phyloP scores from a whole-genome alignment of 2,329 filamentous ascomycete species.

The Myotisia sp. region DNA sequence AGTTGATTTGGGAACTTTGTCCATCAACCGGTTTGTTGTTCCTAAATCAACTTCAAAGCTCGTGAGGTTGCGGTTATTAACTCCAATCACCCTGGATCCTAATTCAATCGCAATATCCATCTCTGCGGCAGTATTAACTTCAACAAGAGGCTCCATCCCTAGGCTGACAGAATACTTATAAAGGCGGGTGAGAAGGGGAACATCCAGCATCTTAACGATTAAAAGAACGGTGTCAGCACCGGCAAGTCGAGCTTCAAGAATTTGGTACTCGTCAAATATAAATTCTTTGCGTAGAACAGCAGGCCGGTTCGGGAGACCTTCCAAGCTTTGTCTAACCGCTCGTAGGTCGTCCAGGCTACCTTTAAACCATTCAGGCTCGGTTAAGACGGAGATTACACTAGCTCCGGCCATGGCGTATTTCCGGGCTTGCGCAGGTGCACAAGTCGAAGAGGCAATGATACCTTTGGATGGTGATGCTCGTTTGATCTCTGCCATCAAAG shows the following conservation, averaged over 20 bases:
- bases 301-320: constrained; percentile 80
- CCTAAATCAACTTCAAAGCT: constrained; percentile 93
- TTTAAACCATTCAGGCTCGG: constrained; percentile 98
- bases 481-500: constrained; percentile 95
- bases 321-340: constrained; percentile 73
- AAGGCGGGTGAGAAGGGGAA: constrained; percentile 55
- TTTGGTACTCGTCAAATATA: constrained; percentile 96
- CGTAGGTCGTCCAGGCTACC: constrained; percentile 88
- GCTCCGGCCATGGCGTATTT: constrained; percentile 88
- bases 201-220: constrained; percentile 95
- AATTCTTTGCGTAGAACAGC: constrained; percentile 93
- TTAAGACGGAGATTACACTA: constrained; percentile 95
- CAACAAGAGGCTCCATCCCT: constrained; percentile 94
- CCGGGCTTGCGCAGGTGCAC: constrained; percentile 75
- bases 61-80: constrained; percentile 93
- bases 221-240: constrained; percentile 89
- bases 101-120: constrained; percentile 78
- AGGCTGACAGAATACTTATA: constrained; percentile 81
- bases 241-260: constrained; percentile 80
- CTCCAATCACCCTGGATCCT: constrained; percentile 81
- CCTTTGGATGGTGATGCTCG: constrained; percentile 93
- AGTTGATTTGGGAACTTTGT: constrained; percentile 69
- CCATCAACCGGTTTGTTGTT: constrained; percentile 77
- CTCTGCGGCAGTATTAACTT: constrained; percentile 88
- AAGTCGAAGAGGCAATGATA: constrained; percentile 73